Conservation (phyloP, 2,329 filamentous ascomycete species). For the Aaosphaeria arxii region DNA sequence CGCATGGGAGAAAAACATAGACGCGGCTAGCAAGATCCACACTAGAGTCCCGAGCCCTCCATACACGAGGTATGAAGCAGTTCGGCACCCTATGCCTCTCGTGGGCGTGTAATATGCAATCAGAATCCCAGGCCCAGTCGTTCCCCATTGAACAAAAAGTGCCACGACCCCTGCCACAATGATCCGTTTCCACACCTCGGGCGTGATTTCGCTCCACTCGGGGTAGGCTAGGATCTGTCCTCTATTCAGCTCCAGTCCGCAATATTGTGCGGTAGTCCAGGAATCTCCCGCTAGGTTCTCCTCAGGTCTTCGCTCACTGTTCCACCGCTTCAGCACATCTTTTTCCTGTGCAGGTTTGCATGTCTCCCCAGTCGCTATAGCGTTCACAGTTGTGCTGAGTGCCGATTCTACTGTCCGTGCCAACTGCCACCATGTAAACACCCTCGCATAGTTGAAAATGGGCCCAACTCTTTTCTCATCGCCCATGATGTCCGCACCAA, state of each 20-base stretch:
- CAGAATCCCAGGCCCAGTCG: slow-evolving; percentile 14
- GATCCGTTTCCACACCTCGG: slow-evolving; percentile 13
- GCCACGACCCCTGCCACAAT: slow-evolving; percentile 10
- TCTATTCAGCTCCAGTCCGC: slow-evolving; percentile 8
- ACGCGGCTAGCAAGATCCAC: slow-evolving; percentile 12
- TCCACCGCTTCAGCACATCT: slow-evolving; percentile 2
- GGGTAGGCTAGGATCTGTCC: slow-evolving; percentile 14
- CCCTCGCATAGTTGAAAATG: slow-evolving; percentile 20
- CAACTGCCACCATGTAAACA: slow-evolving; percentile 20
- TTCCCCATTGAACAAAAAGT: slow-evolving; percentile 22
- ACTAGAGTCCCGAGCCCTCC: slow-evolving; percentile 10
- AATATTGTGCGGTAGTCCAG: slow-evolving; percentile 13
- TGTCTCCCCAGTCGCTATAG: slow-evolving; percentile 7
- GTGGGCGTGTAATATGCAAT: slow-evolving; percentile 18
- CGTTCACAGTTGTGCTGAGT: slow-evolving; percentile 8
- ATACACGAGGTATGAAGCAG: slow-evolving; percentile 13
- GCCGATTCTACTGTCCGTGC: slow-evolving; percentile 9
- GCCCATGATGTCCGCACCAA: slow-evolving; percentile 14
- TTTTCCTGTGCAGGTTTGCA: slow-evolving; percentile 8
- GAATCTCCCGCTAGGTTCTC: slow-evolving; percentile 13
- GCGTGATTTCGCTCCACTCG: slow-evolving; percentile 12
- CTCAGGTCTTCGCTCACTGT: slow-evolving; percentile 5
- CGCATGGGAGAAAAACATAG: slow-evolving; percentile 15
- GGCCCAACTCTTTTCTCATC: slow-evolving; percentile 17
- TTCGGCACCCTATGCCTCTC: slow-evolving; percentile 16